Evolutionary conservation across 768 basidiomycete species (phyloP), one percentile per base, ranked within the genome.

Genomic region (Lactifluus rugatus): DNA sequence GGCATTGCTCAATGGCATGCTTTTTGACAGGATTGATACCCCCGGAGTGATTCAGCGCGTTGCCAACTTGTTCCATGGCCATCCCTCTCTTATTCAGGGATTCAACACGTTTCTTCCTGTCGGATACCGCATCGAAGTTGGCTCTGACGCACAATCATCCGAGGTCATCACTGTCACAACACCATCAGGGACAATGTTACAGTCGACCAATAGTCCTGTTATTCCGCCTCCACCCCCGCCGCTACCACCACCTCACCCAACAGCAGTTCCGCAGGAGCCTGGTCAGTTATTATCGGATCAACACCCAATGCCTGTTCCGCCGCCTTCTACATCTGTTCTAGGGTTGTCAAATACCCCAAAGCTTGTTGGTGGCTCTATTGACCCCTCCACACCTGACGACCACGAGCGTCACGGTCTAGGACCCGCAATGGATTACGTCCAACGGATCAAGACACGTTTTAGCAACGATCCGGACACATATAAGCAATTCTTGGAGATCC

Each of bases 21-120:
- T 52, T 48, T n/a, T 34, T 50, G 1, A 13, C 68, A 95, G 94
- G 37, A 97, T 99, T 70, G 94, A 97, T 71, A 99, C 95, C 0
- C 95, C 95, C 0, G 93, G 93, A 37, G 95, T 99, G 48, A 99
- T 99, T 67, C 85, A 85, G 67, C 90, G 94, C 52, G 95, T 97
- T 28, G 95, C 94, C 1, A 81, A 85, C 49, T 83, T 99, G 25
- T 98, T 99, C 74, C 82, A 84, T 56, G 91, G 90, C 2, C 92
- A 96, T 66, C 90, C 91, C 0, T 69, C 76, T 5, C 86, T 99
- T 60, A 97, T 99, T 47, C 92, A 95, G 71, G 94, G 94, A 10
- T 99, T 99, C 79, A 98, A 97, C 73, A 96, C 93, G 0, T 99
- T 98, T 73, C 80, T 99, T 11, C 95, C 95, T 3, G 79, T 82